Conservation (phyloP, 352 stramenopile genomes). For the Halophytophthora batemanensis region DNA sequence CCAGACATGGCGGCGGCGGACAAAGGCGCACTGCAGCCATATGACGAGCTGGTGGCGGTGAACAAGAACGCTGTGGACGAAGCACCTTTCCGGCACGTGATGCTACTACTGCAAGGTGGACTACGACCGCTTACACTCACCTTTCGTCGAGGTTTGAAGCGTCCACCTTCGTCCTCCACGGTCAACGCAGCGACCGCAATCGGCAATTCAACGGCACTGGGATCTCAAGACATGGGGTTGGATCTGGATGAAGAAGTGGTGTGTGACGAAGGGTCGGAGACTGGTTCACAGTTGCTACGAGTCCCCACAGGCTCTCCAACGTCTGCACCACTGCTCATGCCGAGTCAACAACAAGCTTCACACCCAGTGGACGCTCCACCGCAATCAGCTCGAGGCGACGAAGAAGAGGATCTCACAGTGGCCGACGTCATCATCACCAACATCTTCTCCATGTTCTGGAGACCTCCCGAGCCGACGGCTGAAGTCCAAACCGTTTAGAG, state of each 20-base stretch:
- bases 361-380: background rate
- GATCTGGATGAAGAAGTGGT: constrained; percentile 63
- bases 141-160: constrained; percentile 51
- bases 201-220: background rate
- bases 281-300: constrained; percentile 20
- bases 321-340: constrained; percentile 3
- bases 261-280: constrained; percentile 31
- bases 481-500: constrained; percentile 44
- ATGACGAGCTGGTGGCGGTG: constrained; percentile 71
- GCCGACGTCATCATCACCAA: constrained; percentile 84
- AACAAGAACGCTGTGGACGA: constrained; percentile 67
- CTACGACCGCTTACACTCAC: constrained; percentile 74
- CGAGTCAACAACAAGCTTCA: background rate
- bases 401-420: constrained; percentile 50
- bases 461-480: constrained; percentile 31
- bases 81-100: constrained; percentile 76
- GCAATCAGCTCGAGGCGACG: background rate
- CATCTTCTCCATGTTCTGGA: constrained; percentile 84
- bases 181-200: constrained; percentile 2
- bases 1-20: constrained; percentile 53
- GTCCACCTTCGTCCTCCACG: background rate
- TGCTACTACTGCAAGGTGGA: constrained; percentile 77
- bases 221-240: too few species aligned
- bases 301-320: constrained; percentile 6
- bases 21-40: constrained; percentile 46